Conservation (phyloP, 352 stramenopile genomes). For the Globisporangium cylindrosporum region DNA sequence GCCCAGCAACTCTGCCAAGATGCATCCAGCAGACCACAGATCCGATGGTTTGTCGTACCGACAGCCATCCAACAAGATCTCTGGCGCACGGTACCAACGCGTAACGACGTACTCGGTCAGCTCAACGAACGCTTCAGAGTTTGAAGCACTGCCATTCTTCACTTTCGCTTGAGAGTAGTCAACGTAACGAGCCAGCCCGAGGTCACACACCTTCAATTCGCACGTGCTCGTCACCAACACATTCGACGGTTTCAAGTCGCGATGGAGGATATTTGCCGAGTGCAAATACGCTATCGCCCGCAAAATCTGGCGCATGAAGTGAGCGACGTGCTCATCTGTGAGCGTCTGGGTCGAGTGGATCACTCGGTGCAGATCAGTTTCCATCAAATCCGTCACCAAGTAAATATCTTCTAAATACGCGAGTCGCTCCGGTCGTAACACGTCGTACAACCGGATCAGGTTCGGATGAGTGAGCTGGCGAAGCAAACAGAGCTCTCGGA, state of each 20-base stretch:
- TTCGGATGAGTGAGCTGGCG: slow-evolving; percentile 87
- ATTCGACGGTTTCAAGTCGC: slow-evolving; percentile 95
- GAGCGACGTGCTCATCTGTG: slow-evolving; percentile 90
- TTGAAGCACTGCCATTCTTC: slow-evolving; percentile 23
- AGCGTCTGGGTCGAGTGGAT: slow-evolving; percentile 91
- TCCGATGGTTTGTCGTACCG: slow-evolving; percentile 77
- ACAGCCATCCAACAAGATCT: slow-evolving; percentile 92
- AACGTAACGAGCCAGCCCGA: slow-evolving; percentile 88
- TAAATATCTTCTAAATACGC: slow-evolving; percentile 97
- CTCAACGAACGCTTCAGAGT: slow-evolving; percentile 46
- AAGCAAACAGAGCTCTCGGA: slow-evolving; percentile 92
- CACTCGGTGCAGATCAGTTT: slow-evolving; percentile 90
- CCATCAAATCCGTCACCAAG: slow-evolving; percentile 95
- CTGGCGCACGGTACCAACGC: slow-evolving; percentile 89
- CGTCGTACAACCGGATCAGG: slow-evolving; percentile 93
- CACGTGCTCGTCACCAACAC: slow-evolving; percentile 97
- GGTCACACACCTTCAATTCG: slow-evolving; percentile 95
- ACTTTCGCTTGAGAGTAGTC: slow-evolving; percentile 58
- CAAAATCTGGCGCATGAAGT: slow-evolving; percentile 97
- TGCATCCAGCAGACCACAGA: slow-evolving; percentile 91
- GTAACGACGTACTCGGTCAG: slow-evolving; percentile 91
- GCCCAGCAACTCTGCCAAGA: slow-evolving; percentile 95
- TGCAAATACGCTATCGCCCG: slow-evolving; percentile 96
- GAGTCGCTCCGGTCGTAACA: slow-evolving; percentile 89
- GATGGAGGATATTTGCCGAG: slow-evolving; percentile 95